A percentile compares a stretch with the other conserved stretches of the same genome.
phyloP scores from a whole-genome alignment of 345 rosid species.

The Aquilaria sinensis region DNA sequence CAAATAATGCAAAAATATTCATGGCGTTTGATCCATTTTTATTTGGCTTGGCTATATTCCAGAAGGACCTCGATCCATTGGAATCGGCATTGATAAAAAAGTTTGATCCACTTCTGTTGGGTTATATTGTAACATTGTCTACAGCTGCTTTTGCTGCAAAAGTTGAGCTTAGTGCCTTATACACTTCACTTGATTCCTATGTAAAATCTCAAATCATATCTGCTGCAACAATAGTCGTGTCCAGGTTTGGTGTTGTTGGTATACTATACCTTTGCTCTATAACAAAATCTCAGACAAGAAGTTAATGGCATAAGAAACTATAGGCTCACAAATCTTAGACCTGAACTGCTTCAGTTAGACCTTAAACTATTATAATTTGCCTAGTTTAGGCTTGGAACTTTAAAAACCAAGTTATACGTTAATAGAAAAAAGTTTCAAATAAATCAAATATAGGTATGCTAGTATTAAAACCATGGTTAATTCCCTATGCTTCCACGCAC shows the following conservation, averaged over 20 bases:
- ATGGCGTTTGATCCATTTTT: slow-evolving; percentile 18
- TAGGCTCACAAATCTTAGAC: too few species aligned
- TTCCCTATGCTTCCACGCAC: too few species aligned
- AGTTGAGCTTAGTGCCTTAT: background rate
- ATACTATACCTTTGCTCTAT: background rate
- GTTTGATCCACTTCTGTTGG: slow-evolving; percentile 20
- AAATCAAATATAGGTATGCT: too few species aligned
- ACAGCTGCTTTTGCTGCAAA: slow-evolving; percentile 13
- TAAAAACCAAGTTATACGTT: too few species aligned
- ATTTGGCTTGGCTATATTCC: slow-evolving; percentile 38
- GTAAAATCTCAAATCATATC: too few species aligned
- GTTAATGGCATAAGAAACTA: too few species aligned
- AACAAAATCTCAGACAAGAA: background rate
- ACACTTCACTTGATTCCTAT: too few species aligned
- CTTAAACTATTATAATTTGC: too few species aligned
- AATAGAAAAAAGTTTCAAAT: too few species aligned
- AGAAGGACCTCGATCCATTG: slow-evolving; percentile 28
- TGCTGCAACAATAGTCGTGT: background rate
- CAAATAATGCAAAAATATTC: slow-evolving; percentile 1
- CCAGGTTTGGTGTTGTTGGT: background rate
- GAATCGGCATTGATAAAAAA: slow-evolving; percentile 27
- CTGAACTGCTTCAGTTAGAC: too few species aligned
- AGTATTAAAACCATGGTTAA: too few species aligned
- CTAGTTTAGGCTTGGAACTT: too few species aligned
- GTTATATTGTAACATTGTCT: slow-evolving; percentile 25